A percentile compares a stretch with the other conserved stretches of the same genome.
phyloP scores from a whole-genome alignment of 169 alveolate species.

The Sarcocystis neurona region DNA sequence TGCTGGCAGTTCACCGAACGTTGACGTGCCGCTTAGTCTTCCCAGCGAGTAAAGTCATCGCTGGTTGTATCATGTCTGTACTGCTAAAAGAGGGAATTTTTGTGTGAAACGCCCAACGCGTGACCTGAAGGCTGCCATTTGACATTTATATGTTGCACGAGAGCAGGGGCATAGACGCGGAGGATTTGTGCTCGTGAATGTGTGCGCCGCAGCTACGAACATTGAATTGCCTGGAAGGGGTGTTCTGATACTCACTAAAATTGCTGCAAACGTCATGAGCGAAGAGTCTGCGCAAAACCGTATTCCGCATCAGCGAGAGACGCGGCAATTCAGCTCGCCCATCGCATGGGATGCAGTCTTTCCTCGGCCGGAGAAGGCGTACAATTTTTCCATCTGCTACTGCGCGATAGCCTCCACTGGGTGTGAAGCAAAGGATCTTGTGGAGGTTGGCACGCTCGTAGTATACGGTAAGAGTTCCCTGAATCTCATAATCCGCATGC shows the following conservation, averaged over 20 bases:
- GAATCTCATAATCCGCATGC: not conserved
- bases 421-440: conserved; percentile 41
- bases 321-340: conserved; percentile 10
- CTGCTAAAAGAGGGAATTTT: too few relatives aligned
- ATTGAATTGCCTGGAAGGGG: conserved; percentile 38
- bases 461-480: conserved; percentile 22
- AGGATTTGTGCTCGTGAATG: too few relatives aligned
- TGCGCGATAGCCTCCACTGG: conserved; percentile 30
- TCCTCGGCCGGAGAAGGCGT: not conserved
- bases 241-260: conserved; percentile 8
- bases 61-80: too few relatives aligned
- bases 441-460: conserved; percentile 35
- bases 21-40: too few relatives aligned
- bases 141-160: too few relatives aligned
- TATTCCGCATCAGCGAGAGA: not conserved
- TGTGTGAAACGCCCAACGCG: too few relatives aligned
- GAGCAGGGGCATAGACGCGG: too few relatives aligned
- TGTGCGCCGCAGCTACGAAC: not conserved
- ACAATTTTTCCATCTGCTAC: conserved; percentile 35
- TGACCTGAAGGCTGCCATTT: too few relatives aligned
- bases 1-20: too few relatives aligned
- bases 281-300: not conserved
- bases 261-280: not conserved
- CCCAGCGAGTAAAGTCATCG: too few relatives aligned
- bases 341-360: conserved; percentile 32